Base-by-base conservation (phyloP, 192 early-diverging fungal species). In the Jimgerdemannia flammicorona region DNA sequence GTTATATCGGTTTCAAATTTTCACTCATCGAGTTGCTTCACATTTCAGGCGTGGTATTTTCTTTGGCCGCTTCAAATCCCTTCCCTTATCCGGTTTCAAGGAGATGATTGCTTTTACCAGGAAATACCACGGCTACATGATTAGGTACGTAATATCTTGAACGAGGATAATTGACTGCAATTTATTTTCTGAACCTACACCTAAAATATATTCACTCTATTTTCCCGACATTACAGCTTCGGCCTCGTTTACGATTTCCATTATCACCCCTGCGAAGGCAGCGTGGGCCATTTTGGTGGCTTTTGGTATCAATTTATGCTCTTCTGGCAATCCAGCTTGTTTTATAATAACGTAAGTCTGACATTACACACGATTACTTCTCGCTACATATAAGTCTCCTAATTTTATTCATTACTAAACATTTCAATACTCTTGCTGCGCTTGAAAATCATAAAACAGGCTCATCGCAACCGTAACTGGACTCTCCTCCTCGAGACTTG, bases 201-300 rank as follows among this genome's bases (percentile, higher is more conserved):
- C 49, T 7, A 7, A 7, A 7, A 54, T 7, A 4, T 54, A 7
- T 54, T 7, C 6, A 54, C 49, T 7, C 49, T 54, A 4, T 54
- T 11, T 11, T 11, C 11, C 49, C 11, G 11, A 54, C 11, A 7
- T 11, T 54, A 54, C 11, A 54, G 49, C 49, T 54, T 54, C 49
- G 49, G 49, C 11, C 49, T 54, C 11, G 49, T 54, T 4, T 73
- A 72, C 44, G 73, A 80, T 64, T 80, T 80, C 17, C 79, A 80
- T 67, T 80, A 80, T 64, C 79, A 80, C 43, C 79, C 79, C 42
- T 71, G 67, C 69, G 79, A 80, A 66, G 75, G 75, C 8, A 80
- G 75, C 39, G 41, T 76, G 17, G 75, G 72, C 3, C 79, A 80
- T 67, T 73, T 70, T 39, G 44, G 68, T 39, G 79, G 79, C 3